Evolutionary conservation across 1,284 basidiomycete genomes (phyloP).

Genomic region (Xerocomus amazonicus): DNA sequence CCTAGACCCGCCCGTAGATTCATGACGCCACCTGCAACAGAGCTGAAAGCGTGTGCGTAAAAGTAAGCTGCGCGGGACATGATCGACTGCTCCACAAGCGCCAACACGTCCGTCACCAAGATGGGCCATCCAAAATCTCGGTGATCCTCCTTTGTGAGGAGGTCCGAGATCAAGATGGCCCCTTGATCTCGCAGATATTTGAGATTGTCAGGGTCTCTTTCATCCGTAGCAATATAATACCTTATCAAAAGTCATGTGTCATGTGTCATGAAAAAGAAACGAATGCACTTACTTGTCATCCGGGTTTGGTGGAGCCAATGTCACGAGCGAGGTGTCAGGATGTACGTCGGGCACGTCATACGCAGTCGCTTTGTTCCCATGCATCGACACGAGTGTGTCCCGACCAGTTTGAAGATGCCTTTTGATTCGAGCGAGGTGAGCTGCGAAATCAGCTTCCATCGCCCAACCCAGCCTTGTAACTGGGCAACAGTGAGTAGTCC

Average conservation of each 20-base stretch:
- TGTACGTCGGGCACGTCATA: slow-evolving; percentile 31
- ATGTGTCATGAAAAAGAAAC: not conserved
- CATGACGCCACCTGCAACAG: slow-evolving; percentile 41
- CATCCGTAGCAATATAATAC: slow-evolving; percentile 49
- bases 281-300: slow-evolving; percentile 22
- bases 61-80: slow-evolving; percentile 40
- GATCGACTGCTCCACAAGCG: slow-evolving; percentile 43
- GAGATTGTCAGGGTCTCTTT: slow-evolving; percentile 36
- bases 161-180: slow-evolving; percentile 41
- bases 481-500: slow-evolving; percentile 9
- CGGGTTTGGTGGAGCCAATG: slow-evolving; percentile 24
- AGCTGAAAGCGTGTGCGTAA: slow-evolving; percentile 43
- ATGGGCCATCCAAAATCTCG: slow-evolving; percentile 41
- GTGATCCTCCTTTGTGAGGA: slow-evolving; percentile 41
- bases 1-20: slow-evolving; percentile 41
- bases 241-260: slow-evolving; percentile 17
- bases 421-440: slow-evolving; percentile 39
- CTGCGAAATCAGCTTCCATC: slow-evolving; percentile 32
- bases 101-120: slow-evolving; percentile 43
- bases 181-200: slow-evolving; percentile 35
- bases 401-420: slow-evolving; percentile 33
- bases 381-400: slow-evolving; percentile 24
- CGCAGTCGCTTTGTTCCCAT: slow-evolving; percentile 9
- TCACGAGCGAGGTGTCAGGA: slow-evolving; percentile 22
- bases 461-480: slow-evolving; percentile 34